Percentiles rank a stretch among this genome's conserved stretches.
phyloP scores from a whole-genome alignment of 768 basidiomycete species.

The Tulasnella calospora region DNA sequence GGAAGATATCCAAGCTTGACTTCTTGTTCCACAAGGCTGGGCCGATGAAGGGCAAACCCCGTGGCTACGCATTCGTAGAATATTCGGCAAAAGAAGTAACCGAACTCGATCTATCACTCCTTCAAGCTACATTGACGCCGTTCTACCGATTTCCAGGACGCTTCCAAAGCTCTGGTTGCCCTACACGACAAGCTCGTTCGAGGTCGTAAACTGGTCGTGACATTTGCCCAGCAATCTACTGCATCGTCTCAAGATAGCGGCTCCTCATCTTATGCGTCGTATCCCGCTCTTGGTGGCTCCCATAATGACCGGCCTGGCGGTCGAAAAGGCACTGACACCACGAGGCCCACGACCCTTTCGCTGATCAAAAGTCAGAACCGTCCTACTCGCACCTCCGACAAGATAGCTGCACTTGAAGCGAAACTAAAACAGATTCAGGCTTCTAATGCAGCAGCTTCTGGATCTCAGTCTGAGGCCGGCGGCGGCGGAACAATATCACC shows the following conservation, averaged over 20 bases:
- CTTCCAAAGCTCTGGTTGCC: slow-evolving; percentile 64
- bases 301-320: slow-evolving; percentile 42
- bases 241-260: background rate
- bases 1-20: slow-evolving; percentile 88
- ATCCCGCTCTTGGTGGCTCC: slow-evolving; percentile 28
- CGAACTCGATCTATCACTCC: background rate
- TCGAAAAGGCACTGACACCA: slow-evolving; percentile 43
- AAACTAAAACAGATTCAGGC: slow-evolving; percentile 77
- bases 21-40: slow-evolving; percentile 95
- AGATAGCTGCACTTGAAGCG: slow-evolving; percentile 95
- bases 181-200: slow-evolving; percentile 77
- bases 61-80: slow-evolving; percentile 94
- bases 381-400: slow-evolving; percentile 62
- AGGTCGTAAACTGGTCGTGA: slow-evolving; percentile 86
- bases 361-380: slow-evolving; percentile 63
- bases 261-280: slow-evolving; percentile 1
- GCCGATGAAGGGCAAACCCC: slow-evolving; percentile 79
- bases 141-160: slow-evolving; percentile 56
- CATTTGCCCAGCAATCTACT: slow-evolving; percentile 68
- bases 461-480: background rate
- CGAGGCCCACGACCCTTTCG: slow-evolving; percentile 80
- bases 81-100: slow-evolving; percentile 68
- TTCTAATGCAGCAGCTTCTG: background rate
- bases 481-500: slow-evolving; percentile 5
- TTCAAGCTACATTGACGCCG: slow-evolving; percentile 14